A percentile compares a stretch with the other conserved stretches of the same genome.
Conservation (phyloP, 176 grass and related monocot genomes). For the Raddia guianensis region DNA sequence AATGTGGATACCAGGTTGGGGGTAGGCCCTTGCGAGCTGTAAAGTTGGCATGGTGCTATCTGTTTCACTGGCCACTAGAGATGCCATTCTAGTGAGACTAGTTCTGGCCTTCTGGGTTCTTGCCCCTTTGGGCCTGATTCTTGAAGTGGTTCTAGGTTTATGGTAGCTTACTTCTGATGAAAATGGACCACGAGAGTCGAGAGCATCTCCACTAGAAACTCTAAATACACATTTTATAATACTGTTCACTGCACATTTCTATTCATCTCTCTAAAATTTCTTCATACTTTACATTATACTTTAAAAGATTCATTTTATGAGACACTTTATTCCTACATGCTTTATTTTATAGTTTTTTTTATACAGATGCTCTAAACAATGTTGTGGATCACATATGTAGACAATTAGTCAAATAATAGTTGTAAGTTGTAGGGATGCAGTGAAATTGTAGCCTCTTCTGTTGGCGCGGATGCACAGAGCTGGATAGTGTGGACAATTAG, state of each 20-base stretch:
- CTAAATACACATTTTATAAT: no score
- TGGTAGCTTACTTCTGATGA: neutral
- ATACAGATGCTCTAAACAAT: neutral
- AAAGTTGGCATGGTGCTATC: constrained; percentile 14
- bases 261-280: no score
- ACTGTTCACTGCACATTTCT: no score
- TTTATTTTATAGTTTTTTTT: no score
- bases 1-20: constrained; percentile 32
- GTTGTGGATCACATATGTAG: neutral
- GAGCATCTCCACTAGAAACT: no score
- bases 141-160: neutral
- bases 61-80: neutral
- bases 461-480: neutral
- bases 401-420: no score
- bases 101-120: neutral
- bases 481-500: neutral
- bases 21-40: constrained; percentile 39
- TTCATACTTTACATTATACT: no score
- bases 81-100: neutral
- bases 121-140: neutral
- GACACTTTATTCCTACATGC: no score
- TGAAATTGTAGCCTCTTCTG: neutral
- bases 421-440: neutral
- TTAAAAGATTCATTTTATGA: no score
- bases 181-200: neutral